A percentile compares a stretch with the other conserved stretches of the same genome.
These are phyloP conservation scores for Saturnispora galanensis DNA, from an alignment of 805 yeast species.

Conservation along the genomic window DNA sequence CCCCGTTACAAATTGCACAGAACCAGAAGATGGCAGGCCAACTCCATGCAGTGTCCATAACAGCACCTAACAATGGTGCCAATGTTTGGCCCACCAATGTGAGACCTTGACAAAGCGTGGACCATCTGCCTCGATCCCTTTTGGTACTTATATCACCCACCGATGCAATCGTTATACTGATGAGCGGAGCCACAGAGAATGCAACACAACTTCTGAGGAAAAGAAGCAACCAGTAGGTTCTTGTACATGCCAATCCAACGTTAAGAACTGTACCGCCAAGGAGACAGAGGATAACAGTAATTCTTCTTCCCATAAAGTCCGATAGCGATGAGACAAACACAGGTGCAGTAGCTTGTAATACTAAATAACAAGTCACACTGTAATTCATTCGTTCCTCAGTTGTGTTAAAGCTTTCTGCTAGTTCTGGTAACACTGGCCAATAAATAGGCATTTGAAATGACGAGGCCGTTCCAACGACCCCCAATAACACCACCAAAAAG, in stretches of 20 bases:
- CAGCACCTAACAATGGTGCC: conserved; percentile 63
- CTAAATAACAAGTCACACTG: conserved; percentile 66
- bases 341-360: conserved; percentile 73
- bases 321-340: conserved; percentile 60
- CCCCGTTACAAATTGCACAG: conserved; percentile 53
- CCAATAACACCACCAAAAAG: conserved; percentile 32
- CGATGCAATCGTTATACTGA: conserved; percentile 60
- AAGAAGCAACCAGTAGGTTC: conserved; percentile 49
- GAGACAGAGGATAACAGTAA: conserved; percentile 46
- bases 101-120: conserved; percentile 58
- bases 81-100: conserved; percentile 66
- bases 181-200: conserved; percentile 63
- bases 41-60: conserved; percentile 39
- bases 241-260: conserved; percentile 53
- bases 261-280: conserved; percentile 49
- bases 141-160: conserved; percentile 65
- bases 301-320: conserved; percentile 65
- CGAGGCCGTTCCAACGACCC: conserved; percentile 51
- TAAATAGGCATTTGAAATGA: conserved; percentile 69
- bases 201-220: conserved; percentile 70
- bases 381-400: conserved; percentile 51
- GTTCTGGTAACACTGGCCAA: conserved; percentile 61
- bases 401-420: conserved; percentile 46
- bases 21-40: conserved; percentile 84
- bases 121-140: conserved; percentile 57